Percentiles rank a stretch among this genome's conserved stretches.
phyloP scores from a whole-genome alignment of 805 yeast genomes.

The Babjeviella inositovora region DNA sequence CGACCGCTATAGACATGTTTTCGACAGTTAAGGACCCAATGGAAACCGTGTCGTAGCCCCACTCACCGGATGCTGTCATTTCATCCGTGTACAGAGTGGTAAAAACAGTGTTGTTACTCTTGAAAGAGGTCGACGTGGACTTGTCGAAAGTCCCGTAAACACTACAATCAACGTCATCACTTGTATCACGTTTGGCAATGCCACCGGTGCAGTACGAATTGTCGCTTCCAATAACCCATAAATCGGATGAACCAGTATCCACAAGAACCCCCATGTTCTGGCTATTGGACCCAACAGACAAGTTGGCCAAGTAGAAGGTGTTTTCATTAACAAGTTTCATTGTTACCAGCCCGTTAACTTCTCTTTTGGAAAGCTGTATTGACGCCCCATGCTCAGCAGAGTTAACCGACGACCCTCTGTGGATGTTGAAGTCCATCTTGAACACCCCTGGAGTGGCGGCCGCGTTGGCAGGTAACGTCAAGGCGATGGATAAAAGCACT shows the following conservation, averaged over 20 bases:
- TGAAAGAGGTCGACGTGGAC: constrained; percentile 19
- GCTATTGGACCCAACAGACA: constrained; percentile 38
- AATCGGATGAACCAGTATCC: constrained; percentile 70
- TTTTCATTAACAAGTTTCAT: constrained; percentile 18
- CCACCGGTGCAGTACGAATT: constrained; percentile 25
- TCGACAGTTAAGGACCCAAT: constrained; percentile 31
- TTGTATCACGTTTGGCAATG: constrained; percentile 2
- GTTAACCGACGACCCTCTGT: constrained; percentile 3
- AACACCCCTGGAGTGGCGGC: too few species aligned
- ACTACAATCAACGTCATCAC: background rate
- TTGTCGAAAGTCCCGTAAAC: constrained; percentile 7
- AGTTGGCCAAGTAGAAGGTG: constrained; percentile 25
- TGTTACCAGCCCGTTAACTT: constrained; percentile 10
- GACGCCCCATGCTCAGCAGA: constrained; percentile 1
- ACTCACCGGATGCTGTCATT: constrained; percentile 27
- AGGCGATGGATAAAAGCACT: too few species aligned
- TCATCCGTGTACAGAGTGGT: constrained; percentile 29
- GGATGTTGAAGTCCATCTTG: constrained; percentile 3
- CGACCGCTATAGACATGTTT: constrained; percentile 58
- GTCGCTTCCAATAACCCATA: constrained; percentile 39
- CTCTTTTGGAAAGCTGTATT: constrained; percentile 7
- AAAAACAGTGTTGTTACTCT: constrained; percentile 20
- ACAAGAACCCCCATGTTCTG: constrained; percentile 39
- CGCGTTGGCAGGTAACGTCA: too few species aligned
- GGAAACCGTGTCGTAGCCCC: constrained; percentile 48